A percentile compares a stretch with the other conserved stretches of the same genome.
These are phyloP conservation scores for Citrus reticulata DNA, from an alignment of 345 rosid species.

Conservation along the genomic window DNA sequence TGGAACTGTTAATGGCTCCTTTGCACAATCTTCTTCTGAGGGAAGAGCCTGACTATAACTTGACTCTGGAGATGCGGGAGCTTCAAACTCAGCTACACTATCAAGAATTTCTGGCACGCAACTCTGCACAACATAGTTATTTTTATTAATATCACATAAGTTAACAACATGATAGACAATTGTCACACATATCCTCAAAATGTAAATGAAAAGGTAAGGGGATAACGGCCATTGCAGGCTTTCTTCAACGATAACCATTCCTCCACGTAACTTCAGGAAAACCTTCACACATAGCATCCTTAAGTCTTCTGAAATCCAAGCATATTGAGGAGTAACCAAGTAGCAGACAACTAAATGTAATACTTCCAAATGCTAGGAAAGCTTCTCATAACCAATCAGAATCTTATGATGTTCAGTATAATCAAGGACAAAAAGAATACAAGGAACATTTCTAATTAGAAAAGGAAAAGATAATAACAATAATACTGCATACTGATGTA, in stretches of 20 bases:
- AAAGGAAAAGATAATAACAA: too few species aligned
- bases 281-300: not conserved
- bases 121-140: slow-evolving; percentile 40
- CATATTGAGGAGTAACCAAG: not conserved
- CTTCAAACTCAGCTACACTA: slow-evolving; percentile 71
- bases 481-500: too few species aligned
- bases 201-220: not conserved
- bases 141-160: not conserved
- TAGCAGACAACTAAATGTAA: not conserved
- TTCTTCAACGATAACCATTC: not conserved
- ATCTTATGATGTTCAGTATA: not conserved
- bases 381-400: not conserved
- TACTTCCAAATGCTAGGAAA: not conserved
- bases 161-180: not conserved
- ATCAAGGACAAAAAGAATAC: not conserved
- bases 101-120: slow-evolving; percentile 74
- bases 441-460: not conserved
- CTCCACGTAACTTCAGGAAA: not conserved
- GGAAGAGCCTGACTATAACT: slow-evolving; percentile 65
- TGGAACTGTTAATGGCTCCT: slow-evolving; percentile 73
- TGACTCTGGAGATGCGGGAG: slow-evolving; percentile 75
- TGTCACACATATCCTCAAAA: not conserved
- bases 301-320: not conserved
- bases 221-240: not conserved
- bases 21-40: slow-evolving; percentile 63